These are phyloP conservation scores for Waltergamsia citrina DNA, from an alignment of 2,329 filamentous ascomycete genomes.

Conservation along the genomic window DNA sequence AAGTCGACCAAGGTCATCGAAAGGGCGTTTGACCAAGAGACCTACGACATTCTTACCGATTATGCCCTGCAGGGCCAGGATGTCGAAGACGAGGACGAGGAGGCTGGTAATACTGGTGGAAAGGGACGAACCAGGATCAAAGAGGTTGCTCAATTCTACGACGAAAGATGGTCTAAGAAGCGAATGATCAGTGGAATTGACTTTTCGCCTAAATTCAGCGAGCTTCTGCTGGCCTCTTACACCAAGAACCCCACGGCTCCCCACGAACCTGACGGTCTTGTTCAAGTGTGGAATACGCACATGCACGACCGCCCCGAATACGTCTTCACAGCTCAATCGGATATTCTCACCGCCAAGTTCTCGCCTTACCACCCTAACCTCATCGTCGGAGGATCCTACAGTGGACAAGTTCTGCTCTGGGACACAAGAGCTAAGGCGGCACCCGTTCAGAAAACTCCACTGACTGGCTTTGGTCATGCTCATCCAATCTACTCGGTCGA, in stretches of 20 bases:
- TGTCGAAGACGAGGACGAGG: slow-evolving; percentile 74
- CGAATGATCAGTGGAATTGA: slow-evolving; percentile 93
- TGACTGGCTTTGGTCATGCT: slow-evolving; percentile 90
- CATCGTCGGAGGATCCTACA: slow-evolving; percentile 93
- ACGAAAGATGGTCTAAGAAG: slow-evolving; percentile 94
- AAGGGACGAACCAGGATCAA: slow-evolving; percentile 69
- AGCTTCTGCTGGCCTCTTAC: slow-evolving; percentile 87
- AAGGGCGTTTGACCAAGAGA: slow-evolving; percentile 82
- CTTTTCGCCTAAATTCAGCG: slow-evolving; percentile 92
- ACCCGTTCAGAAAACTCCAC: slow-evolving; percentile 89
- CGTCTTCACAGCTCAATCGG: slow-evolving; percentile 90
- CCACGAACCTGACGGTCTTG: slow-evolving; percentile 84
- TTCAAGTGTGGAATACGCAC: slow-evolving; percentile 96
- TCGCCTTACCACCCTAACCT: slow-evolving; percentile 98
- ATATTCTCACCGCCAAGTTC: slow-evolving; percentile 91
- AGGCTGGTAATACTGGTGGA: slow-evolving; percentile 58
- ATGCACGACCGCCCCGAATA: slow-evolving; percentile 93
- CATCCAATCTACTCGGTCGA: slow-evolving; percentile 94
- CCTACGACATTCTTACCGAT: slow-evolving; percentile 88
- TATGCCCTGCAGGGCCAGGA: slow-evolving; percentile 77
- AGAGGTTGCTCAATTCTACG: slow-evolving; percentile 88
- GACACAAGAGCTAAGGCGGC: slow-evolving; percentile 84
- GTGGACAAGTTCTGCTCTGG: slow-evolving; percentile 93
- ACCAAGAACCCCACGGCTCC: slow-evolving; percentile 95
- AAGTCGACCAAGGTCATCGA: slow-evolving; percentile 96